Conservation (phyloP, 345 rosid genomes). For the Arabidopsis arenosa region DNA sequence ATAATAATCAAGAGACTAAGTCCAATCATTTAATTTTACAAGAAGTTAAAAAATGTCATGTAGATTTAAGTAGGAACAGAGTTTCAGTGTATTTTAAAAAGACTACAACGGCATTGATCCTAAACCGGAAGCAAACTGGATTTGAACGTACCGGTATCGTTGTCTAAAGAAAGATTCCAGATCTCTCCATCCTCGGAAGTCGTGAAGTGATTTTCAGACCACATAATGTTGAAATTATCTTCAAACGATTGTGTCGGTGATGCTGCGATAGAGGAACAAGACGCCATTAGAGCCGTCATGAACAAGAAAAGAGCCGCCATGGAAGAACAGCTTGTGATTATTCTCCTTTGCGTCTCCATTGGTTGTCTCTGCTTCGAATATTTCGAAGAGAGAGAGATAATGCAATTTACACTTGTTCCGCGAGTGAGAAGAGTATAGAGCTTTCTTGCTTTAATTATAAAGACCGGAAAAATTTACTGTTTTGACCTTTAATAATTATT, state of each 20-base stretch:
- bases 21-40: not conserved
- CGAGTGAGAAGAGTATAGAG: constrained; percentile 34
- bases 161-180: constrained; percentile 94
- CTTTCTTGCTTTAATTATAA: constrained; percentile 31
- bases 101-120: not conserved
- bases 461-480: constrained; percentile 10
- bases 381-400: constrained; percentile 29
- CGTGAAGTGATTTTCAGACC: constrained; percentile 89
- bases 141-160: constrained; percentile 72
- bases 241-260: constrained; percentile 62
- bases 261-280: constrained; percentile 43
- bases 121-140: not conserved
- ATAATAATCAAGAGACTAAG: not conserved
- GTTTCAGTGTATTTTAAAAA: not conserved
- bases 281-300: constrained; percentile 49
- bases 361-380: constrained; percentile 41
- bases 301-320: constrained; percentile 47
- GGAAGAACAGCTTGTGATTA: constrained; percentile 35
- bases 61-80: not conserved
- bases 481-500: constrained; percentile 22
- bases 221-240: constrained; percentile 94
- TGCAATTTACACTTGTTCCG: constrained; percentile 41
- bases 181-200: constrained; percentile 94
- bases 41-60: not conserved
- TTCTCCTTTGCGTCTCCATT: constrained; percentile 30